phyloP scores from a whole-genome alignment of 306 rosid genomes.

The Vigna nakashimae region DNA sequence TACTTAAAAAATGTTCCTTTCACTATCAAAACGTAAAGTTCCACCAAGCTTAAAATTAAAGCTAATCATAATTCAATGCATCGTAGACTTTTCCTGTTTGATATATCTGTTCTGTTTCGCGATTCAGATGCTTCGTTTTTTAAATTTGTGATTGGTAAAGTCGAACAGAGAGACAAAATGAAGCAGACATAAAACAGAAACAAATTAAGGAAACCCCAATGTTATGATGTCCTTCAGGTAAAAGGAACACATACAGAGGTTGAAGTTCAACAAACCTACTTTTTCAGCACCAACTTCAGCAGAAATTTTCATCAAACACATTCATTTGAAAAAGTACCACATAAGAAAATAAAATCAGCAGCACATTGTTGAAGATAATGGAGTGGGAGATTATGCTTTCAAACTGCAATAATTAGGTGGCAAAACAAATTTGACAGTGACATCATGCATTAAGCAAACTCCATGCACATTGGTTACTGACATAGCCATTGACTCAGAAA shows the following conservation, averaged over 20 bases:
- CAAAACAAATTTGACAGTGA: conserved; percentile 42
- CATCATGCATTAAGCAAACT: conserved; percentile 32
- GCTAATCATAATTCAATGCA: conserved; percentile 1
- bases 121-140: background rate
- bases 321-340: background rate
- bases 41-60: background rate
- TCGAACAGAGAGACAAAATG: background rate
- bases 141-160: conserved; percentile 6
- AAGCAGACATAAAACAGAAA: background rate
- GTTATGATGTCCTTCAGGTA: background rate
- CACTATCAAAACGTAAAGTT: conserved; percentile 19
- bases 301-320: background rate
- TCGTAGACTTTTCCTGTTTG: conserved; percentile 4
- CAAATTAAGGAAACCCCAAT: background rate
- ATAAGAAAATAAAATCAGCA: background rate
- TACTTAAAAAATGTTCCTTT: conserved; percentile 6
- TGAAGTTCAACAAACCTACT: no score
- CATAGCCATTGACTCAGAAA: conserved; percentile 41
- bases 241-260: background rate
- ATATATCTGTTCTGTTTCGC: conserved; percentile 17
- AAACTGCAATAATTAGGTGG: conserved; percentile 31
- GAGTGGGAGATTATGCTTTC: conserved; percentile 3
- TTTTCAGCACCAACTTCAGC: conserved; percentile 22
- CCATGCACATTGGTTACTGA: conserved; percentile 39
- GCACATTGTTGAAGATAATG: conserved; percentile 20